phyloP scores from a whole-genome alignment of 2,329 filamentous ascomycete genomes.

The Trichoderma atroviride region DNA sequence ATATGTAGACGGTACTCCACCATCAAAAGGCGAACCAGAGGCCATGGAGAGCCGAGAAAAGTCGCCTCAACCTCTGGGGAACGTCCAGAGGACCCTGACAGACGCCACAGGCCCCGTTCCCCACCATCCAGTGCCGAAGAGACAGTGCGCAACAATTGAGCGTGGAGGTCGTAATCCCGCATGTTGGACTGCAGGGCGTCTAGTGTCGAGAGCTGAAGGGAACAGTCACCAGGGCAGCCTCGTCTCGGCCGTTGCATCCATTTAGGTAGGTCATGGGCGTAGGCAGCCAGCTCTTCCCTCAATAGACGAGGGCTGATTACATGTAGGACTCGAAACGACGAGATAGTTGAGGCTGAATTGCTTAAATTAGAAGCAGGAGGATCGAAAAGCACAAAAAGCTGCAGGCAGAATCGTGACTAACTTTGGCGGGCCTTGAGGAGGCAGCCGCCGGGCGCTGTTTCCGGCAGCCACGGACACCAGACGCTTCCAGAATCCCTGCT shows the following conservation, averaged over 20 bases:
- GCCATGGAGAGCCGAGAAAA: neutral
- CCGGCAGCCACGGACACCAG: neutral
- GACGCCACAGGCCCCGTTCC: conserved; percentile 17
- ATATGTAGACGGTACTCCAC: conserved; percentile 4
- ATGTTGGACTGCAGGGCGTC: neutral
- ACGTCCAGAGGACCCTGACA: conserved; percentile 9
- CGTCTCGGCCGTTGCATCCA: neutral
- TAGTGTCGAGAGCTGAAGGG: neutral
- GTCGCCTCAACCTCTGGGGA: conserved; percentile 22
- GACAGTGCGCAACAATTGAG: conserved; percentile 4
- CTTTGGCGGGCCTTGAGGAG: neutral
- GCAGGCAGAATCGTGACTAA: conserved; percentile 6
- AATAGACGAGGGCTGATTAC: neutral
- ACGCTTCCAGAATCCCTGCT: conserved; percentile 14
- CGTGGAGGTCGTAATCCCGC: conserved; percentile 6
- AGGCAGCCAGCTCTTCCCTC: neutral
- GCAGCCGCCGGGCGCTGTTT: neutral
- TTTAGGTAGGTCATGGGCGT: neutral
- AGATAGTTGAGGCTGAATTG: conserved; percentile 1
- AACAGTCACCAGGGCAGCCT: neutral
- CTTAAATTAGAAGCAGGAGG: neutral
- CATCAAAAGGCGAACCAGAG: neutral
- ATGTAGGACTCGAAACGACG: too few relatives aligned
- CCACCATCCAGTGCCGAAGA: conserved; percentile 22
- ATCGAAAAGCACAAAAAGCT: neutral